phyloP scores from a whole-genome alignment of 306 rosid species.

The Vigna trinervia region DNA sequence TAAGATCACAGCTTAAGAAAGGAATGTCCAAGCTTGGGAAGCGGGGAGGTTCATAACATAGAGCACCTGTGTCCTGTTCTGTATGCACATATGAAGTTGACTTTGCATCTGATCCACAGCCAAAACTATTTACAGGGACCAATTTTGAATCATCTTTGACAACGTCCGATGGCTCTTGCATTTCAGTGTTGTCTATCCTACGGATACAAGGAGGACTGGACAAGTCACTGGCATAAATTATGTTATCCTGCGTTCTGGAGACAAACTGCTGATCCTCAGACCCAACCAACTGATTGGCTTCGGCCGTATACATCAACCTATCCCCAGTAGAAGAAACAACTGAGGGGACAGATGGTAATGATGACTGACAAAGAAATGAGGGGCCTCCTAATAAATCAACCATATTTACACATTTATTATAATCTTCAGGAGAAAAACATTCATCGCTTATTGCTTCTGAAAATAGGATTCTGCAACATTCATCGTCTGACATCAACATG shows the following conservation, averaged over 20 bases:
- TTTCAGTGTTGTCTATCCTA: constrained; percentile 42
- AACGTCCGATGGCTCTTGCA: constrained; percentile 56
- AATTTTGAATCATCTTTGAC: constrained; percentile 59
- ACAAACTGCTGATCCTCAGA: constrained; percentile 63
- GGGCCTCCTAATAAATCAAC: constrained; percentile 56
- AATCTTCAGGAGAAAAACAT: constrained; percentile 60
- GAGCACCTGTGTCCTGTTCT: constrained; percentile 68
- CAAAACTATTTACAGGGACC: constrained; percentile 76
- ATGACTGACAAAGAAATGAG: constrained; percentile 59
- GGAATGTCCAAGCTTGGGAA: constrained; percentile 93
- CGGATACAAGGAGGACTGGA: constrained; percentile 59
- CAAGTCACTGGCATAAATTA: constrained; percentile 62
- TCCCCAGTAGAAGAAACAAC: constrained; percentile 61
- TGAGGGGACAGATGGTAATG: constrained; percentile 49
- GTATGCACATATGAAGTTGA: constrained; percentile 53
- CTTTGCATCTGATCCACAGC: constrained; percentile 52
- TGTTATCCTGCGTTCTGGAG: constrained; percentile 54
- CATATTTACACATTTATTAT: constrained; percentile 44
- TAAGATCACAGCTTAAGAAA: constrained; percentile 95
- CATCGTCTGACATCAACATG: constrained; percentile 79
- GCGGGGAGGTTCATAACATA: constrained; percentile 95
- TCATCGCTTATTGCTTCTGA: constrained; percentile 64
- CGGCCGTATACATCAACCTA: constrained; percentile 50
- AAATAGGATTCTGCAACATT: constrained; percentile 84
- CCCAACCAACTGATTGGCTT: constrained; percentile 59